phyloP scores from a whole-genome alignment of 805 yeast genomes.

The Myxozyma lipomycoides region DNA sequence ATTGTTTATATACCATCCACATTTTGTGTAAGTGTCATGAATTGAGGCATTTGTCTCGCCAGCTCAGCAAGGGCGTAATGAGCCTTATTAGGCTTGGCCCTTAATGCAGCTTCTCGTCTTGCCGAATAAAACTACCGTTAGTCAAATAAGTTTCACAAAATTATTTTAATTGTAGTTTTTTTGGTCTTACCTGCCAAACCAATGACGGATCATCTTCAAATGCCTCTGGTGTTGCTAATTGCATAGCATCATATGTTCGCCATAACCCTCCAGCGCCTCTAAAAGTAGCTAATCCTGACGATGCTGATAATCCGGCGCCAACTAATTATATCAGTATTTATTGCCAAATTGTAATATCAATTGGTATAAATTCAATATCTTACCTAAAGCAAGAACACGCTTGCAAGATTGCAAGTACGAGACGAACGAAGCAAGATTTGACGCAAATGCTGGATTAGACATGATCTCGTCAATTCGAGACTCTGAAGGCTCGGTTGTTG shows the following conservation, averaged over 20 bases:
- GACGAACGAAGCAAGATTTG: constrained; percentile 36
- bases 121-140: constrained; percentile 54
- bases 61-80: constrained; percentile 67
- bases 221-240: constrained; percentile 89
- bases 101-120: constrained; percentile 60
- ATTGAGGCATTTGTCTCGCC: constrained; percentile 43
- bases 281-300: constrained; percentile 73
- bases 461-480: neutral
- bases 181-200: constrained; percentile 66
- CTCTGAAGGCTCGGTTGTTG: neutral
- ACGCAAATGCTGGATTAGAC: constrained; percentile 5
- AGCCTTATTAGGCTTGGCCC: constrained; percentile 68
- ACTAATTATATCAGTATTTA: no score
- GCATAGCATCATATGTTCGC: constrained; percentile 73
- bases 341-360: neutral
- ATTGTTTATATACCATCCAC: constrained; percentile 58
- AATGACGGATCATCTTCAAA: constrained; percentile 76
- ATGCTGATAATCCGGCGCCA: constrained; percentile 79
- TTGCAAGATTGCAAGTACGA: constrained; percentile 34
- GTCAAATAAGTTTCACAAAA: neutral
- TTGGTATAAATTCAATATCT: neutral
- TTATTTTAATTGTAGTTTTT: no score
- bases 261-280: constrained; percentile 72
- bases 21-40: constrained; percentile 74
- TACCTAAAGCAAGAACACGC: constrained; percentile 38